Base-by-base conservation (phyloP, 1,139 yeast genomes). In the Geotrichum restrictum region DNA sequence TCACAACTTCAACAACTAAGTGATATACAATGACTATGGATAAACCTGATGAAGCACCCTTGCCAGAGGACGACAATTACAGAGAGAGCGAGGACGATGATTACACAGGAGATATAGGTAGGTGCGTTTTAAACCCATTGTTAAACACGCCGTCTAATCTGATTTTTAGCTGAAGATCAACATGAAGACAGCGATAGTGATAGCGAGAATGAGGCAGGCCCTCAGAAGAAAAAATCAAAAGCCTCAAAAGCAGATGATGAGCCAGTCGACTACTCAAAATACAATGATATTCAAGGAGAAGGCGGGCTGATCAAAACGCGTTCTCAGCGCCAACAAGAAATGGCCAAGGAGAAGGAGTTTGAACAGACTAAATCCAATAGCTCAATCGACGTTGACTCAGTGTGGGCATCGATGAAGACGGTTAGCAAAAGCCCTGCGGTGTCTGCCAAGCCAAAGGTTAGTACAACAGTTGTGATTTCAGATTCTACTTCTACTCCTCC, bases 41-140 rank as follows among this genome's bases (percentile, higher is more conserved):
- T 13, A 36, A 33, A 24, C 42, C 49, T n/a, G 14, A 13, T 7
- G 39, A 39, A 13, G 21, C 21, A 14, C 45, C 36, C 4, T 19
- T 41, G 7, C 37, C 41, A 10, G 55, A 67, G 5, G 77, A 72
- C 31, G 72, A 65, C 27, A 69, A 66, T 10, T 80, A 81, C 55
- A 72, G 75, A 41, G 88, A 82, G 58, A 83, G 81, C 49, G 87
- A 82, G 40, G 86, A 82, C 56, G 85, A 80, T 50, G 88, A 83
- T 59, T 83, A 76, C 37, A 48, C 24, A 55, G 62, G 57, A 34
- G 49, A 59, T 51, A 27, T 39, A 21, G 37, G 45, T 21, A 29
- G 13, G 39, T 29, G 19, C 36, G 7, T 18, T 5, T 10, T 10
- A 1, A 38, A 18, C 8, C 19, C 19, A 3, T 10, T 13, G 14